Evolutionary conservation across 139 green algal genomes (phyloP).

Genomic region (Closterium sp.): DNA sequence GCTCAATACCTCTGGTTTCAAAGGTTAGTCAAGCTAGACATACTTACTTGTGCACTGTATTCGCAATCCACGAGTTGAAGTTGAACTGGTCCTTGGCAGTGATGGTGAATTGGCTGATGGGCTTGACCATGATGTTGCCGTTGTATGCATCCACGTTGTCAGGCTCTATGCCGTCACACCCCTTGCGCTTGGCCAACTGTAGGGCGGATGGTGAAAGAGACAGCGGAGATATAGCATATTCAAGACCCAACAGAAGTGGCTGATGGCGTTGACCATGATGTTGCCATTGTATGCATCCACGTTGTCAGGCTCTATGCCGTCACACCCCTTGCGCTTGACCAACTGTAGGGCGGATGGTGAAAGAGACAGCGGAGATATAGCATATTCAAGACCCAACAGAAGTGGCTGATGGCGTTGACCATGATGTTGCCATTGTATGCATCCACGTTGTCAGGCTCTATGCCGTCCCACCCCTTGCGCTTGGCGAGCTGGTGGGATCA

Average conservation of each 20-base stretch:
- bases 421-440: not conserved
- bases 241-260: too few species aligned
- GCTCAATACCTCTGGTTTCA: too few species aligned
- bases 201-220: not conserved
- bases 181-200: not conserved
- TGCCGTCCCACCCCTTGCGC: constrained; percentile 4
- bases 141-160: not conserved
- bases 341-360: not conserved
- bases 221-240: too few species aligned
- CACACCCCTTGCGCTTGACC: not conserved
- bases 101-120: constrained; percentile 10
- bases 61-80: constrained; percentile 9
- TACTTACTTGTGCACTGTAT: constrained; percentile 3
- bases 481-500: not conserved
- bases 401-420: not conserved
- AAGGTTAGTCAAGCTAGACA: too few species aligned
- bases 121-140: not conserved
- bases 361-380: too few species aligned
- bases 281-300: not conserved
- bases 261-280: not conserved
- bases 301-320: constrained; percentile 4
- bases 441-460: constrained; percentile 1
- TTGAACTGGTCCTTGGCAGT: not conserved
- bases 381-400: too few species aligned
- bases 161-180: not conserved